Evolutionary conservation across 106 monocot genomes (phyloP).

Genomic region (Allium sativum): DNA sequence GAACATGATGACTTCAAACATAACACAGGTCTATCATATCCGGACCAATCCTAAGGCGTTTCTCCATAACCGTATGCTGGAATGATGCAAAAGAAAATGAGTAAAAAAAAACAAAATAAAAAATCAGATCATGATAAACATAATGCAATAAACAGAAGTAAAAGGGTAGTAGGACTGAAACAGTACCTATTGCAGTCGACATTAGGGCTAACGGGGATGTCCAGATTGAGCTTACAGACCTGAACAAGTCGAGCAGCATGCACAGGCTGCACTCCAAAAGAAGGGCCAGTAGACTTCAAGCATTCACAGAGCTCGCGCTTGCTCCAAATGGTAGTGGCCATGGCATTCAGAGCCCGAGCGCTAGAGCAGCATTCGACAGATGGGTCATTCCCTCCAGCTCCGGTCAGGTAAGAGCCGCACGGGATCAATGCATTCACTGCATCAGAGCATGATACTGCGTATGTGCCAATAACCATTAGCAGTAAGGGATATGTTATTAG

Average conservation of each 20-base stretch:
- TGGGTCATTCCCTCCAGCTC: slow-evolving; percentile 24
- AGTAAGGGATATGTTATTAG: background rate
- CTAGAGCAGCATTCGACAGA: slow-evolving; percentile 47
- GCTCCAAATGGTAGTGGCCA: slow-evolving; percentile 21
- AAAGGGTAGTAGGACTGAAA: no score
- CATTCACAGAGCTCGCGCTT: slow-evolving; percentile 47
- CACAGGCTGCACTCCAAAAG: slow-evolving; percentile 56
- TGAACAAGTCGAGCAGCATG: slow-evolving; percentile 21
- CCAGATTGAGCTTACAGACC: slow-evolving; percentile 42
- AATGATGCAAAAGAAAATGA: no score
- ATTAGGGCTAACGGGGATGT: slow-evolving; percentile 30
- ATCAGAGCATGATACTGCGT: slow-evolving; percentile 45
- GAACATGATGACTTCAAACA: no score
- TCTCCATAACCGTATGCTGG: no score
- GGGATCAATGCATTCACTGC: slow-evolving; percentile 60
- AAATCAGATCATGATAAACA: no score
- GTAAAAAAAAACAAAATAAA: no score
- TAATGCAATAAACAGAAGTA: no score
- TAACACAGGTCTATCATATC: no score
- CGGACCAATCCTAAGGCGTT: no score
- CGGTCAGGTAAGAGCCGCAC: slow-evolving; percentile 51
- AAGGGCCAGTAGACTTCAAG: slow-evolving; percentile 45
- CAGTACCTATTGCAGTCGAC: no score
- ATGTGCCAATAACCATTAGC: background rate
- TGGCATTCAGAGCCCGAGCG: slow-evolving; percentile 27